phyloP scores from a whole-genome alignment of 306 rosid species.

The Dryas drummondii region DNA sequence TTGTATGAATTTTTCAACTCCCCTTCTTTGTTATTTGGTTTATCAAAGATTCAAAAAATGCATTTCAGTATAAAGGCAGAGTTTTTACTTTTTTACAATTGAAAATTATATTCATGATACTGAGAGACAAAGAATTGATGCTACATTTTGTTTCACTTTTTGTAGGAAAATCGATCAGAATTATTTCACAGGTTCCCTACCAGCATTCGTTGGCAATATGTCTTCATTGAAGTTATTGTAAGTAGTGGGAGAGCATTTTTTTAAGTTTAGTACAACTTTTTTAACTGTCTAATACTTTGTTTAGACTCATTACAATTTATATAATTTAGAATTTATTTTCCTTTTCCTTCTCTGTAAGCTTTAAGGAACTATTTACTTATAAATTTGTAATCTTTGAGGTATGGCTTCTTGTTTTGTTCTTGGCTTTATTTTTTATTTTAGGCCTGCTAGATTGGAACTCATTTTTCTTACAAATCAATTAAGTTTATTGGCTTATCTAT shows the following conservation, averaged over 20 bases:
- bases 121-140: background rate
- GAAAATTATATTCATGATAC: background rate
- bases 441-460: background rate
- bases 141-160: background rate
- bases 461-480: background rate
- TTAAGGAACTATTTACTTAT: background rate
- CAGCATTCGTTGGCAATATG: constrained; percentile 25
- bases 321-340: background rate
- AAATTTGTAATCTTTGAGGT: too few species aligned
- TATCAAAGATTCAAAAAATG: too few species aligned
- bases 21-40: background rate
- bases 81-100: too few species aligned
- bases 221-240: constrained; percentile 9
- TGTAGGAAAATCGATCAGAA: constrained; percentile 28
- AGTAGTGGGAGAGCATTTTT: background rate
- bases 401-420: too few species aligned
- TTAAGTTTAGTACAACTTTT: background rate
- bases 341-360: too few species aligned
- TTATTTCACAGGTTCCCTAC: constrained; percentile 28
- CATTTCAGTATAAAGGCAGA: too few species aligned
- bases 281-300: background rate
- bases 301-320: background rate
- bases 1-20: constrained; percentile 16
- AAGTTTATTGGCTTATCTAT: background rate
- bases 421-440: too few species aligned